These are phyloP conservation scores for Picea abies DNA, from an alignment of 83 land plant genomes.

Conservation along the genomic window DNA sequence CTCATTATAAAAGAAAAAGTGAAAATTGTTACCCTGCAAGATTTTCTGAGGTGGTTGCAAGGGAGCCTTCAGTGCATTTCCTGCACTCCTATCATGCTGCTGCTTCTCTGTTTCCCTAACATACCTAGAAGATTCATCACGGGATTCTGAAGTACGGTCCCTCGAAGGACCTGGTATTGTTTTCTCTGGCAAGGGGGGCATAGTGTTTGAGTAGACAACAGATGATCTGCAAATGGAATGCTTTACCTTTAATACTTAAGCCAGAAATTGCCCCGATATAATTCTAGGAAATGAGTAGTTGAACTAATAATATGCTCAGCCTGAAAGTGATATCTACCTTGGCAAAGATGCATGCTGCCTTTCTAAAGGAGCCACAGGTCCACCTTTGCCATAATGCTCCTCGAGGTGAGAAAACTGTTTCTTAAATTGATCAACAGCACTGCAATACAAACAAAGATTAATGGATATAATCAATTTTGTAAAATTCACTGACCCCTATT, in stretches of 20 bases:
- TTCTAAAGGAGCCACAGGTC: conserved; percentile 30
- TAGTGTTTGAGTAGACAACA: conserved; percentile 6
- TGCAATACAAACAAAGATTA: conserved; percentile 20
- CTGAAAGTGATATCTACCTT: too few relatives aligned
- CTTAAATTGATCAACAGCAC: conserved; percentile 47
- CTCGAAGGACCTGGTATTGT: too few relatives aligned
- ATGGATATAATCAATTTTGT: conserved; percentile 10
- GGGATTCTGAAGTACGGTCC: not conserved
- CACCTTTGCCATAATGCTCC: conserved; percentile 38
- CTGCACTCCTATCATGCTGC: not conserved
- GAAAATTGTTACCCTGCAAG: not conserved
- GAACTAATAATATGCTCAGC: too few relatives aligned
- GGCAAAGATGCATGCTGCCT: conserved; percentile 29
- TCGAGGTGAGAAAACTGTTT: conserved; percentile 49
- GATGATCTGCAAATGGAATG: conserved; percentile 12
- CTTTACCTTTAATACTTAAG: too few relatives aligned
- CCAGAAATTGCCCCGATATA: not conserved
- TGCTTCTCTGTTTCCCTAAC: conserved; percentile 12
- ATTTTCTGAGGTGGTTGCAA: not conserved
- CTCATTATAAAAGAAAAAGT: not conserved
- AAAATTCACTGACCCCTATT: not conserved
- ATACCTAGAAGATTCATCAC: conserved; percentile 9
- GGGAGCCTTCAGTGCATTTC: conserved; percentile 12
- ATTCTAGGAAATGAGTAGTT: not conserved
- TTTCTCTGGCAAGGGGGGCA: too few relatives aligned